Evolutionary conservation across 495 filamentous ascomycete genomes (phyloP), one percentile per base, ranked within the genome.

Genomic region (Penicillium cataractarum): DNA sequence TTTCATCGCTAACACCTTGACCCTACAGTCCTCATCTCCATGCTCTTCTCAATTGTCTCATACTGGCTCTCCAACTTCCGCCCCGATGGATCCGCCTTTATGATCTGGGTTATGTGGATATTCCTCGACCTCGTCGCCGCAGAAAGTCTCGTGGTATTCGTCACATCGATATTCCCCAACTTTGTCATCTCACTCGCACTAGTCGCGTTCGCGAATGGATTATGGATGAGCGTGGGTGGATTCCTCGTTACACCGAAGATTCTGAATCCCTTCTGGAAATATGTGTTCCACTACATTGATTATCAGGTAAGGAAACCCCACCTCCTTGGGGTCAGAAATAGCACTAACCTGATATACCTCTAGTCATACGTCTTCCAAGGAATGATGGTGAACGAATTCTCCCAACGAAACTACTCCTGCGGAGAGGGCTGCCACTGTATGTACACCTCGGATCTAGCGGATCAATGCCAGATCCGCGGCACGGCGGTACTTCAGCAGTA

Each of bases 341-440:
- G 17, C 13, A 17, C 22, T 44, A 19, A 55, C 26, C 39, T 52
- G 46, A 1, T 32, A 4, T 50, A 8, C 19, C 39, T 39, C 12
- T 22, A 80, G 76, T 80, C 84, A 21, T 94, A 92, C 65, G 91
- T 93, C 32, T 94, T 95, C 80, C 88, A 92, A 63, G 91, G 91
- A 19, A 93, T 95, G 91, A 92, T 95, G 90, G 84, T 93, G 22
- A 94, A 93, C 69, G 90, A 95, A 74, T 93, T 95, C 68, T 74
- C 71, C 0, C 39, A 85, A 15, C 74, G 90, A 1, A 81, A 64
- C 10, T 95, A 90, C 68, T 70, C 69, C 21, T 94, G 91, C 63
- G 80, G 76, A 1, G 40, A 57, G 1, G 74, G 55, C 0, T 92
- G 87, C 65, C 73, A 84, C 19, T 94, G 91, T 74, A 89, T 90